phyloP scores from a whole-genome alignment of 1,139 yeast genomes.

The Maudiozyma humilis region DNA sequence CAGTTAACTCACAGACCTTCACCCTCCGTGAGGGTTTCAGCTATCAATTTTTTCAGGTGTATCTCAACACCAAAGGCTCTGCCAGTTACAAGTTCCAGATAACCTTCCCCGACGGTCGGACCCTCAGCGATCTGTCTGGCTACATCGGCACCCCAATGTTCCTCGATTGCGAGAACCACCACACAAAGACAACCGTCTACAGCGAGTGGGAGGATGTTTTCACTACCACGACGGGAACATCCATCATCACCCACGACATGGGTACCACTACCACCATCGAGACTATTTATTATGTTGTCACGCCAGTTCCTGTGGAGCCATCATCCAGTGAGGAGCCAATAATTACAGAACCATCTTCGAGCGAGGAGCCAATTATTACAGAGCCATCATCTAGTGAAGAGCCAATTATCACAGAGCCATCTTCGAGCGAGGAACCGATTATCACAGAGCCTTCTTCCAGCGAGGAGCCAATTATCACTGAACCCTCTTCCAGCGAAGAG shows the following conservation, averaged over 20 bases:
- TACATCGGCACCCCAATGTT: neutral
- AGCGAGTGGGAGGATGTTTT: neutral
- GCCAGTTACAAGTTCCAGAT: neutral
- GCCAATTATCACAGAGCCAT: neutral
- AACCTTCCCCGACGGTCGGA: neutral
- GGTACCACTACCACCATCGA: neutral
- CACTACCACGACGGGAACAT: neutral
- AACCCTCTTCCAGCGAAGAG: neutral
- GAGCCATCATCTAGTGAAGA: neutral
- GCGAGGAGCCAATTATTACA: neutral
- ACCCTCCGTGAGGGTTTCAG: neutral
- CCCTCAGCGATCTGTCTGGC: neutral
- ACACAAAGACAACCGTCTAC: neutral
- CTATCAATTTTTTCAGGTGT: no score
- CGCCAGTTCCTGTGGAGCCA: neutral
- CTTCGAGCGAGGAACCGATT: neutral
- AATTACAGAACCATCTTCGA: neutral
- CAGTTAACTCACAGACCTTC: neutral
- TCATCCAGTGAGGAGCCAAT: neutral
- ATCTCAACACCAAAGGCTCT: neutral
- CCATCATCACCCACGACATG: neutral
- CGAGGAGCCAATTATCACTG: neutral
- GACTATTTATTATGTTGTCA: neutral
- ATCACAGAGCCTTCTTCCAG: neutral
- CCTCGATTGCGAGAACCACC: neutral